These are phyloP conservation scores for Dioszegia aurantiaca DNA, from an alignment of 768 basidiomycete species.

Conservation along the genomic window DNA sequence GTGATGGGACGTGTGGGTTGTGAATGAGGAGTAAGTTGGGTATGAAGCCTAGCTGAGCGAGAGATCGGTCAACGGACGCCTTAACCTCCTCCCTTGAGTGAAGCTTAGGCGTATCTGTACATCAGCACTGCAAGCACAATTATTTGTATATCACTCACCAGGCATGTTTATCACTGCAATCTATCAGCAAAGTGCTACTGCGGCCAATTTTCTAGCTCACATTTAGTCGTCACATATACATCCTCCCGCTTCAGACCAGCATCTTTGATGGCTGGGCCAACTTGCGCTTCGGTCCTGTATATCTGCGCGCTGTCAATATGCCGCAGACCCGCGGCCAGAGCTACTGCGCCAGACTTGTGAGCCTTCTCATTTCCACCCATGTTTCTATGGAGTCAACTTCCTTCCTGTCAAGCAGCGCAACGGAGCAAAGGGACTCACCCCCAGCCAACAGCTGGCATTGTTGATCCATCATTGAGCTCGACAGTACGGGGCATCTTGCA, in stretches of 20 bases:
- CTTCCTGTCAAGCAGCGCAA: no score
- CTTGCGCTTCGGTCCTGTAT: conserved; percentile 39
- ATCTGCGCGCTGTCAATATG: conserved; percentile 45
- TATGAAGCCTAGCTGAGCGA: conserved; percentile 28
- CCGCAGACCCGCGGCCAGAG: conserved; percentile 32
- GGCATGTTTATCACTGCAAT: conserved; percentile 16
- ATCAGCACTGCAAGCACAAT: no score
- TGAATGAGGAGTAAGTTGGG: conserved; percentile 45
- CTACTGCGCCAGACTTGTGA: conserved; percentile 17
- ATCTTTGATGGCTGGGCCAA: conserved; percentile 22
- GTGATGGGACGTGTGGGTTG: conserved; percentile 44
- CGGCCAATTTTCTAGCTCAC: conserved; percentile 9
- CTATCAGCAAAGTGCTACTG: conserved; percentile 2
- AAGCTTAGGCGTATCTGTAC: not conserved
- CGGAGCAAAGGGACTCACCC: conserved; percentile 19
- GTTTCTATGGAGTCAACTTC: conserved; percentile 10
- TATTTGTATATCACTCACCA: no score
- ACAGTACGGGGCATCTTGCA: conserved; percentile 30
- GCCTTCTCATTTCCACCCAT: conserved; percentile 25
- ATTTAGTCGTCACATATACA: conserved; percentile 44
- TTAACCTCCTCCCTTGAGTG: conserved; percentile 24
- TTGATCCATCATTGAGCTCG: conserved; percentile 34
- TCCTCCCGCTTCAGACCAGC: conserved; percentile 25
- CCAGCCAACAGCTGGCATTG: conserved; percentile 41
- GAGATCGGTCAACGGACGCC: conserved; percentile 24